These are phyloP conservation scores for Auxenochlorella protothecoides DNA, from an alignment of 139 green algal species.

Conservation along the genomic window DNA sequence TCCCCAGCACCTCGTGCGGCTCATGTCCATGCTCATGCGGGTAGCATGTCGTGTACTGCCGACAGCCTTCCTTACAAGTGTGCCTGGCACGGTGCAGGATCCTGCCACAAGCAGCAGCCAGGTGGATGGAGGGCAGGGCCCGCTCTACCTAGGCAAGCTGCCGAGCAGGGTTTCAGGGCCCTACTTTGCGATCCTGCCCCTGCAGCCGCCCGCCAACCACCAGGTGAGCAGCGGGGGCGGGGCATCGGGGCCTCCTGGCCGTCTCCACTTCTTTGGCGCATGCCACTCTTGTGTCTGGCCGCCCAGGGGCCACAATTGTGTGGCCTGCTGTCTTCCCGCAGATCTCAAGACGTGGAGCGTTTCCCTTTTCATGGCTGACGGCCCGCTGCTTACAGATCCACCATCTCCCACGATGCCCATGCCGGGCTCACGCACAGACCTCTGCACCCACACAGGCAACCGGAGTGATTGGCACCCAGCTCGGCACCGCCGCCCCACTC, in stretches of 20 bases:
- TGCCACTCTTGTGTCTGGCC: no score
- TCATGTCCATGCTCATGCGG: conserved; percentile 6
- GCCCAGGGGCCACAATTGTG: no score
- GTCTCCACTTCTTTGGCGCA: no score
- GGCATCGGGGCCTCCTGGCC: no score
- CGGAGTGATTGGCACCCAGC: conserved; percentile 34
- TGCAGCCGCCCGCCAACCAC: conserved; percentile 29
- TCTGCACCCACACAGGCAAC: conserved; percentile 11
- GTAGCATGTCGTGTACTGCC: conserved; percentile 1
- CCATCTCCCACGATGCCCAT: background rate
- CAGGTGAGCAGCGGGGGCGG: conserved; percentile 4
- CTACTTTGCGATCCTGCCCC: conserved; percentile 50
- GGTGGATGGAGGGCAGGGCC: background rate
- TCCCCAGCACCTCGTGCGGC: background rate
- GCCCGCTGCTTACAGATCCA: background rate
- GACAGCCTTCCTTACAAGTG: conserved; percentile 8
- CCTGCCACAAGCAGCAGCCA: background rate
- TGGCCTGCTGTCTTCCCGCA: no score
- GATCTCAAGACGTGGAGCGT: no score
- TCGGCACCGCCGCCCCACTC: conserved; percentile 28
- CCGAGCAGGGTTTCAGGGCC: conserved; percentile 25
- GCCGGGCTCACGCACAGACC: background rate
- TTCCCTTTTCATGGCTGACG: no score
- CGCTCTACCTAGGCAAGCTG: conserved; percentile 49
- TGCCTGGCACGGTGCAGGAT: conserved; percentile 14